A percentile compares a stretch with the other conserved stretches of the same genome.
Evolutionary conservation across 106 monocot species (phyloP).

Genomic region (Dendrobium nobile): DNA sequence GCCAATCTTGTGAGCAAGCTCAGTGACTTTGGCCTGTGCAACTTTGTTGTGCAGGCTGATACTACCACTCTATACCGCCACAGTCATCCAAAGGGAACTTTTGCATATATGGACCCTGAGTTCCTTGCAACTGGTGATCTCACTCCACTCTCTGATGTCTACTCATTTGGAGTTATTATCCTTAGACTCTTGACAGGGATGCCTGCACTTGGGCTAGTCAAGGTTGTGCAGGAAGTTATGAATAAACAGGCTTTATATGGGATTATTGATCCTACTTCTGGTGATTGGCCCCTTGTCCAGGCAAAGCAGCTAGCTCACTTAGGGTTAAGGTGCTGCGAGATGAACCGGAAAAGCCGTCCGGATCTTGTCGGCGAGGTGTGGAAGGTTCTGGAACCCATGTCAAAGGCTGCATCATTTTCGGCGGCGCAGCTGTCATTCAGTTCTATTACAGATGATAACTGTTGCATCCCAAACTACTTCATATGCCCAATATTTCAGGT

Average conservation of each 20-base stretch:
- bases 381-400: constrained; percentile 30
- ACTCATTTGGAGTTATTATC: constrained; percentile 49
- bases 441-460: constrained; percentile 6
- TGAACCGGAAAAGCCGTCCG: constrained; percentile 29
- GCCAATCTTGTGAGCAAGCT: constrained; percentile 33
- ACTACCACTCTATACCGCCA: constrained; percentile 17
- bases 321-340: constrained; percentile 29
- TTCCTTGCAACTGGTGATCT: constrained; percentile 30
- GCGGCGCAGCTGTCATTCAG: not conserved
- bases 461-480: constrained; percentile 25
- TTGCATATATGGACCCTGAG: constrained; percentile 44
- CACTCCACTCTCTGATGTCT: constrained; percentile 37
- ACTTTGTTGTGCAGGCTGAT: constrained; percentile 15
- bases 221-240: constrained; percentile 34
- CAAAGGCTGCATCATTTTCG: constrained; percentile 7
- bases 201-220: constrained; percentile 25
- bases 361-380: constrained; percentile 33
- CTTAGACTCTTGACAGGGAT: constrained; percentile 39
- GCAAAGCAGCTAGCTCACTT: constrained; percentile 33
- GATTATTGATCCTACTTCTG: constrained; percentile 42
- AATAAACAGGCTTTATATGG: constrained; percentile 14
- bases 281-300: constrained; percentile 40
- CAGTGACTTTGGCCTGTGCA: constrained; percentile 37
- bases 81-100: constrained; percentile 22
- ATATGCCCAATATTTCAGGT: constrained; percentile 48